phyloP scores from a whole-genome alignment of 2,329 filamentous ascomycete genomes.

The Herpotrichia juniperi region DNA sequence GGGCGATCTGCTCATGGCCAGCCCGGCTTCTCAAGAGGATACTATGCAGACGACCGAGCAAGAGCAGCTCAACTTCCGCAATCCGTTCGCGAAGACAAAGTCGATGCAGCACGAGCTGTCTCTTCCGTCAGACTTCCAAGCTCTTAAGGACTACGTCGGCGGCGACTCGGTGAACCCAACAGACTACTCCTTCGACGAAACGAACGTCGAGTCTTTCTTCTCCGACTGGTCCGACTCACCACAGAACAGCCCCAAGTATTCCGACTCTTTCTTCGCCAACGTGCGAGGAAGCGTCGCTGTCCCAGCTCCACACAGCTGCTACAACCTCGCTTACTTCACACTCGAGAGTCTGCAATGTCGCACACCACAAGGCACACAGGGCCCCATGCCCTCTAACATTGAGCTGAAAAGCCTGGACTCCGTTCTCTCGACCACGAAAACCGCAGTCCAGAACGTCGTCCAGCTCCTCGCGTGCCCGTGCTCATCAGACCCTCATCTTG shows the following conservation, averaged over 20 bases:
- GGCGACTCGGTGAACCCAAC: constrained; percentile 28
- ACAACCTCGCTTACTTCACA: constrained; percentile 34
- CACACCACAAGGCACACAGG: constrained; percentile 11
- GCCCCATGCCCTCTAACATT: constrained; percentile 14
- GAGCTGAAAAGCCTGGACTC: constrained; percentile 33
- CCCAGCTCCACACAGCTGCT: constrained; percentile 36
- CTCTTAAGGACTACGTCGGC: constrained; percentile 32
- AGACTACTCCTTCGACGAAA: constrained; percentile 25
- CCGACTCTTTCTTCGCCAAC: constrained; percentile 12
- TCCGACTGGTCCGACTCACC: constrained; percentile 19
- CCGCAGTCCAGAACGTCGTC: constrained; percentile 32
- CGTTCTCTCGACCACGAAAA: constrained; percentile 32
- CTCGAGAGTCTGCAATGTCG: constrained; percentile 38
- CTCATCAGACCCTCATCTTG: constrained; percentile 39
- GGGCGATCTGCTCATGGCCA: constrained; percentile 26
- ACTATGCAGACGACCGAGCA: constrained; percentile 24
- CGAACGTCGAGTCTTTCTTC: constrained; percentile 20
- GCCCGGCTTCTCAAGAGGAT: constrained; percentile 17
- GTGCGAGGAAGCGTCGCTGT: constrained; percentile 24
- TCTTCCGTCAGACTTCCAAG: constrained; percentile 27
- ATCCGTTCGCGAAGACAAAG: constrained; percentile 35
- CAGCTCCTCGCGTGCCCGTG: constrained; percentile 38
- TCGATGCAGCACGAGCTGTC: constrained; percentile 27
- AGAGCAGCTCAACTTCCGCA: constrained; percentile 29
- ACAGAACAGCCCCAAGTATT: constrained; percentile 18